Conservation (phyloP, 1,284 basidiomycete genomes). For the Exobasidium cylindrosporum region DNA sequence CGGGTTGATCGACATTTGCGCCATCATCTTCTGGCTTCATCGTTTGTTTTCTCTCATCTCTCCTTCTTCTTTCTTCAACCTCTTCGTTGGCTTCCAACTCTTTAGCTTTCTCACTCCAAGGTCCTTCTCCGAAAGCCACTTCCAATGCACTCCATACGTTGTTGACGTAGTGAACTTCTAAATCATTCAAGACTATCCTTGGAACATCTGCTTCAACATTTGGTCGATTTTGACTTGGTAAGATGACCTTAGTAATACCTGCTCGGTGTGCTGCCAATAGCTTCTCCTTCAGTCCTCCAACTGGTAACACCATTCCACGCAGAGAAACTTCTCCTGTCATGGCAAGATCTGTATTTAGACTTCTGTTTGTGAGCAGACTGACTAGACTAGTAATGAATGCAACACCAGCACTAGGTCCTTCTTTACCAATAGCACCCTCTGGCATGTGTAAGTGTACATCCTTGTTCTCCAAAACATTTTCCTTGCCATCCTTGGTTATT, state of each 20-base stretch:
- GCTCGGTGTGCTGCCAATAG: constrained; percentile 52
- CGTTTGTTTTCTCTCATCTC: neutral
- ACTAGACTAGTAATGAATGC: constrained; percentile 88
- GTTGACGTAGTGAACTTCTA: constrained; percentile 52
- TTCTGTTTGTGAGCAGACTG: constrained; percentile 65
- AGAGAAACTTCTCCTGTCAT: constrained; percentile 55
- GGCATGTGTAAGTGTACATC: constrained; percentile 57
- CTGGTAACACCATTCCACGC: constrained; percentile 52
- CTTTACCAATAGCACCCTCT: constrained; percentile 87
- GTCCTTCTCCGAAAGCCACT: constrained; percentile 50
- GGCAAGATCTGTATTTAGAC: constrained; percentile 45
- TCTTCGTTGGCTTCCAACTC: constrained; percentile 41
- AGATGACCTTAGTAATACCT: constrained; percentile 46
- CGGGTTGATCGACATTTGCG: constrained; percentile 35
- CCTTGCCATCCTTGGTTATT: constrained; percentile 65
- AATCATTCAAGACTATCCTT: constrained; percentile 44
- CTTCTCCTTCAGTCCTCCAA: constrained; percentile 55
- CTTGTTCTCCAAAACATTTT: constrained; percentile 73
- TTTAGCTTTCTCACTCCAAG: constrained; percentile 42
- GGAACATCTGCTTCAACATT: constrained; percentile 54
- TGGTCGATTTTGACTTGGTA: constrained; percentile 51
- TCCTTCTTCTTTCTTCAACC: constrained; percentile 16
- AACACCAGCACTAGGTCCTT: constrained; percentile 92
- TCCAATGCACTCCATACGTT: constrained; percentile 53
- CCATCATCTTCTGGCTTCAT: constrained; percentile 28